These are phyloP conservation scores for Trichomonascus vanleenenianus DNA, from an alignment of 805 yeast genomes.

Conservation along the genomic window DNA sequence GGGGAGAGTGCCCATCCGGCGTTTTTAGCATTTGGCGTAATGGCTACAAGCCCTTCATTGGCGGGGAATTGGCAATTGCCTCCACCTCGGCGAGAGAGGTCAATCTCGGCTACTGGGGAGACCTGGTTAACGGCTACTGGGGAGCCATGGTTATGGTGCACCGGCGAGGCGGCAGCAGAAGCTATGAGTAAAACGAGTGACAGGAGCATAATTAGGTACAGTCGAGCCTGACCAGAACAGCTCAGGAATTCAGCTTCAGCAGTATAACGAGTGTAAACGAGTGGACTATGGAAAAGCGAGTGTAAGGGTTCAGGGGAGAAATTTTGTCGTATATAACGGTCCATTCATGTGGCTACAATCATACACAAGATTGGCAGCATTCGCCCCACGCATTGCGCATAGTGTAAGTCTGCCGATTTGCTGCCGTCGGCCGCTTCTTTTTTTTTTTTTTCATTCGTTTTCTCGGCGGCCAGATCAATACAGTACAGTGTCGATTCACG, in stretches of 20 bases:
- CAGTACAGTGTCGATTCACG: too few relatives aligned
- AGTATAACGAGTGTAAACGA: background rate
- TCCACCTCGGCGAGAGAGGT: slow-evolving; percentile 10
- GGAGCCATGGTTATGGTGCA: background rate
- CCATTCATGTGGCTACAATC: too few relatives aligned
- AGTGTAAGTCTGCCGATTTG: too few relatives aligned
- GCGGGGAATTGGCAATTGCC: slow-evolving; percentile 58
- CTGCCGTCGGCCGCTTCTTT: too few relatives aligned
- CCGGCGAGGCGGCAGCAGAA: background rate
- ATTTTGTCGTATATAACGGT: too few relatives aligned
- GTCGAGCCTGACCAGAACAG: too few relatives aligned
- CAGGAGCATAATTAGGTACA: too few relatives aligned
- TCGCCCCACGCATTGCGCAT: too few relatives aligned
- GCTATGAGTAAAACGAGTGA: background rate
- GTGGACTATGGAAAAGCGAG: background rate
- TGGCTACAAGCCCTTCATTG: slow-evolving; percentile 58
- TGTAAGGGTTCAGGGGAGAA: too few relatives aligned
- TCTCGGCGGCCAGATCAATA: too few relatives aligned
- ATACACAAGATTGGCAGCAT: too few relatives aligned
- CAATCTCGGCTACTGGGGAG: background rate
- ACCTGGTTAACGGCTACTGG: background rate
- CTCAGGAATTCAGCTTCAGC: background rate
- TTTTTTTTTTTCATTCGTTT: too few relatives aligned
- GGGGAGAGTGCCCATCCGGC: slow-evolving; percentile 86
- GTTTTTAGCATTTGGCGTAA: slow-evolving; percentile 48